Conservation (phyloP, 345 rosid species). For the Syzygium grande region DNA sequence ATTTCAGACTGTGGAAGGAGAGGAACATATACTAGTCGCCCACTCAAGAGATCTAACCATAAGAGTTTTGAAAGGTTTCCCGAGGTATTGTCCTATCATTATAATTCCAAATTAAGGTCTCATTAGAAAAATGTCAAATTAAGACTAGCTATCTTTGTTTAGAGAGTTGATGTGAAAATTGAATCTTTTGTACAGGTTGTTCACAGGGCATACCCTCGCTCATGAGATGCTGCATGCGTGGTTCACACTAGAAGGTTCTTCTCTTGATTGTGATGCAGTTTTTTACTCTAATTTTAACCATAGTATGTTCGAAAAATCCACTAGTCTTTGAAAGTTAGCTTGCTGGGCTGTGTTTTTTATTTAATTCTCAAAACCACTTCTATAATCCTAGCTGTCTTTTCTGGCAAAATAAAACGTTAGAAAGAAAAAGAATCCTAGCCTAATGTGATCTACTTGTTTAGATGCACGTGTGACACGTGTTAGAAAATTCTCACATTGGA, state of each 20-base stretch:
- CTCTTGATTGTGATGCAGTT: background rate
- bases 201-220: background rate
- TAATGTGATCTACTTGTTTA: too few species aligned
- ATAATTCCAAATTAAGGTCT: background rate
- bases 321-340: too few species aligned
- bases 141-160: background rate
- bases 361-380: too few species aligned
- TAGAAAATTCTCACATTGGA: background rate
- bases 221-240: constrained; percentile 4
- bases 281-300: background rate
- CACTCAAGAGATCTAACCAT: background rate
- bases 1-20: background rate
- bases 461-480: background rate
- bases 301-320: background rate
- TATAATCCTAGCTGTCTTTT: too few species aligned
- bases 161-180: too few species aligned
- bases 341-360: too few species aligned
- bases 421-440: background rate
- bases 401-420: too few species aligned
- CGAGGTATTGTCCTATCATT: background rate
- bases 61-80: background rate
- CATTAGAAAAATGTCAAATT: background rate
- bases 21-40: background rate
- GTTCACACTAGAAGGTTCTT: background rate
- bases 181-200: background rate